These are phyloP conservation scores for Verticillium albo-atrum DNA, from an alignment of 2,329 filamentous ascomycete species.

Conservation along the genomic window DNA sequence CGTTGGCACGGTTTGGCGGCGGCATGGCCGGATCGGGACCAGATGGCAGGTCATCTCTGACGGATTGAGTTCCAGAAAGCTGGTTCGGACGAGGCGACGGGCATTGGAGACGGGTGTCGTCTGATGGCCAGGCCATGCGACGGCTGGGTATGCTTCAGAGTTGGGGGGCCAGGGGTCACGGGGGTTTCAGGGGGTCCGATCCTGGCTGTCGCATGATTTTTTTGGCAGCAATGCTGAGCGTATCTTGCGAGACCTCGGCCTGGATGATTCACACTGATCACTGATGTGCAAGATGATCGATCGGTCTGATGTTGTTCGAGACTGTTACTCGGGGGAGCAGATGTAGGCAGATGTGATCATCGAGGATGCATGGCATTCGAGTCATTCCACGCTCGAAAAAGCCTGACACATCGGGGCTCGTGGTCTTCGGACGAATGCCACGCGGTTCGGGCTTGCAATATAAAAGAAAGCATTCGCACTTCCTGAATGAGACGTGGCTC, in stretches of 20 bases:
- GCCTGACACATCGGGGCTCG: too few relatives aligned
- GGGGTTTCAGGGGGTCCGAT: not conserved
- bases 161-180: not conserved
- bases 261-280: not conserved
- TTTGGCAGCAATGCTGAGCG: too few relatives aligned
- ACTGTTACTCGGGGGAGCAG: too few relatives aligned
- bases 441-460: too few relatives aligned
- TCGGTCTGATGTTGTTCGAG: not conserved
- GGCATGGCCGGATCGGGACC: not conserved
- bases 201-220: not conserved
- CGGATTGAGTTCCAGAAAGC: not conserved
- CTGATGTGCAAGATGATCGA: not conserved
- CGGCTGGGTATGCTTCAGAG: not conserved
- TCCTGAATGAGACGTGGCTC: too few relatives aligned
- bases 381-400: too few relatives aligned
- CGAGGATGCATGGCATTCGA: too few relatives aligned
- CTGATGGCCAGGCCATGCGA: not conserved
- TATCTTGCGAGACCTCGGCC: not conserved
- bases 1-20: not conserved
- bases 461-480: too few relatives aligned
- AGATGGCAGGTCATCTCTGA: constrained; percentile 3
- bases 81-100: not conserved
- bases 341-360: too few relatives aligned
- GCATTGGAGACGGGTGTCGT: not conserved
- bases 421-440: too few relatives aligned